Percentiles rank a stretch among this genome's conserved stretches.
These are phyloP conservation scores for Sporothrix brunneoviolacea DNA, from an alignment of 2,329 filamentous ascomycete genomes.

Conservation along the genomic window DNA sequence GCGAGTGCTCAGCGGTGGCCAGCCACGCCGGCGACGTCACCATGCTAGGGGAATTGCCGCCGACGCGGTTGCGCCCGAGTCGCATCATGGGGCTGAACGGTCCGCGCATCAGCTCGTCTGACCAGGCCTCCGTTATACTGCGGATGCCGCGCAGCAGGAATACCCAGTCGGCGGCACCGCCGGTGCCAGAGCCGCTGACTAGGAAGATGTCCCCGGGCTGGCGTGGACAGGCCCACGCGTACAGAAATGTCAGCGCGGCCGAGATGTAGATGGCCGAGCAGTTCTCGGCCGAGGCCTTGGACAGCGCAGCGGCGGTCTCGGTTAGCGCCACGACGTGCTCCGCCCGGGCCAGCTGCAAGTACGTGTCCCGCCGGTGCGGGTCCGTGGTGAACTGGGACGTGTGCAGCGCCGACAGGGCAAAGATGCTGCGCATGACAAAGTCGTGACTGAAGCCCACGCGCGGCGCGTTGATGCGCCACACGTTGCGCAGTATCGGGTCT, in stretches of 20 bases:
- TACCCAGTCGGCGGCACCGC: too few relatives aligned
- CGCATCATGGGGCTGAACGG: neutral
- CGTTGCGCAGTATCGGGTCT: constrained; percentile 33
- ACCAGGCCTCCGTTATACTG: neutral
- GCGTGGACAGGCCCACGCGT: neutral
- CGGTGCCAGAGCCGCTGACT: too few relatives aligned
- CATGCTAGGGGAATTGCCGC: neutral
- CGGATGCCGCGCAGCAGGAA: neutral
- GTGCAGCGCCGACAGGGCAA: constrained; percentile 44
- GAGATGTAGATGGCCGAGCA: constrained; percentile 25
- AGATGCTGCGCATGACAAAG: constrained; percentile 42
- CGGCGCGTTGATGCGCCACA: constrained; percentile 42
- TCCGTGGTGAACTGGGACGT: constrained; percentile 29
- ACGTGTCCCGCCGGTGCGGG: constrained; percentile 28
- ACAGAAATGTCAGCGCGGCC: neutral
- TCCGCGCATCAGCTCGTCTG: neutral
- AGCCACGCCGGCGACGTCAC: neutral
- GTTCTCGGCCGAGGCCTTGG: neutral
- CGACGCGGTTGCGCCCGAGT: neutral
- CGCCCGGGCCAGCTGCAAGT: neutral
- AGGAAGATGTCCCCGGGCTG: neutral
- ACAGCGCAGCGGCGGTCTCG: neutral
- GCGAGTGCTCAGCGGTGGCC: neutral
- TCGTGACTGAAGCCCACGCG: constrained; percentile 39
- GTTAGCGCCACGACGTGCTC: constrained; percentile 20